Evolutionary conservation across 345 rosid genomes (phyloP), one percentile per base, ranked within the genome.

Genomic region (Ceriops decandra): DNA sequence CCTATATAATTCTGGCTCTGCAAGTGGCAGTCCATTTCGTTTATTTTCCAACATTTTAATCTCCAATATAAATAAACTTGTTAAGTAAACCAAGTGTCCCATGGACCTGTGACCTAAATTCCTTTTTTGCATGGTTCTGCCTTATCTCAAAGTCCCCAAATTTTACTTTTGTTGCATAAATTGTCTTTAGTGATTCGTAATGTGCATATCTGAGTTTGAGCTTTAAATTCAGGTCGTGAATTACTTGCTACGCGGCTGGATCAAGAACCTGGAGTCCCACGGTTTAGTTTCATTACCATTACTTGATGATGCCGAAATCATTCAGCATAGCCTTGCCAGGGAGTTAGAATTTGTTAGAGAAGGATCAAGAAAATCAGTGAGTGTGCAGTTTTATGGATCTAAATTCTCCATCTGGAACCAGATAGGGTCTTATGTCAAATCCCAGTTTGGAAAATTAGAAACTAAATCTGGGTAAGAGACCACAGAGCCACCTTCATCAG

Each of bases 171-270:
- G 17, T 13, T 13, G 11, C 17, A 0, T 15, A 42, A 42, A 11
- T 42, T 42, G 49, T 42, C 49, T 13, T 11, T 13, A 42, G 16
- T 13, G 49, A 42, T 42, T 42, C 49, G 3, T 2, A 11, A 11
- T 26, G 4, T 54, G 3, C 47, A 54, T 59, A 46, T 52, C 49
- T 42, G 63, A 58, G 64, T n/a, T 52, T 67, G 47, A 30, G 62
- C 26, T 24, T 52, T 53, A 4, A 36, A 64, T 70, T 61, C 81
- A 93, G 98, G 97, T 89, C 47, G 92, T 91, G 81, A 89, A 91
- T 77, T 85, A 77, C 79, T 77, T 91, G 67, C 81, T 91, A 36
- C 88, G 90, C 0, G 98, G 98, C 36, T 93, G 96, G 97, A 88
- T 93, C 47, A 82, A 78, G 57, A 88, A 77, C 86, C 69, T 86